A percentile compares a stretch with the other conserved stretches of the same genome.
Conservation (phyloP, 768 basidiomycete species). For the Mycena capillaripes region DNA sequence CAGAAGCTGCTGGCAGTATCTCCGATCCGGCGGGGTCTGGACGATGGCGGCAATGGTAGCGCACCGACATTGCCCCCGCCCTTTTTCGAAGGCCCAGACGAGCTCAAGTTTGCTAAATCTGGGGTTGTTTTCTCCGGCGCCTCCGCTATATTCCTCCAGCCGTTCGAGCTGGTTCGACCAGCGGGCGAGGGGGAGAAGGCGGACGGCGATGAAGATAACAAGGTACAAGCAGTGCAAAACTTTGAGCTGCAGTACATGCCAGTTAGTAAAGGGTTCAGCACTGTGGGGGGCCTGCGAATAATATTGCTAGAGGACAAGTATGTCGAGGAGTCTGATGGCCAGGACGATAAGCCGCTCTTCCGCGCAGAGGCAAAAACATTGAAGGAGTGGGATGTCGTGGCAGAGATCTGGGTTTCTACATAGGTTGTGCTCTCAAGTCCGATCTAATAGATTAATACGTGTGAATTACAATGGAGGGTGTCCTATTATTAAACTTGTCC, state of each 20-base stretch:
- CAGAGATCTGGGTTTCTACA: slow-evolving; percentile 75
- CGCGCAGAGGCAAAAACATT: slow-evolving; percentile 54
- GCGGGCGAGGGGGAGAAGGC: slow-evolving; percentile 7
- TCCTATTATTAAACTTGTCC: slow-evolving; percentile 33
- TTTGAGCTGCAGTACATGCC: slow-evolving; percentile 78
- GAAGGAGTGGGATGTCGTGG: slow-evolving; percentile 80
- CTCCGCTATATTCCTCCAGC: slow-evolving; percentile 63
- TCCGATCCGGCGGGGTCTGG: slow-evolving; percentile 46
- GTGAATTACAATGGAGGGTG: slow-evolving; percentile 31
- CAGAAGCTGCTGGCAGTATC: slow-evolving; percentile 64
- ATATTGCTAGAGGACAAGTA: slow-evolving; percentile 72
- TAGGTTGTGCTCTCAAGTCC: slow-evolving; percentile 16
- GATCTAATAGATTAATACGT: slow-evolving; percentile 15
- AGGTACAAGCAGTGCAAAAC: slow-evolving; percentile 60
- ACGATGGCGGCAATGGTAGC: slow-evolving; percentile 35
- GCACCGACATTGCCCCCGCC: slow-evolving; percentile 57
- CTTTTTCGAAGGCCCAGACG: slow-evolving; percentile 58
- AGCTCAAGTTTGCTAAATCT: slow-evolving; percentile 46
- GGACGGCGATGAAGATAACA: slow-evolving; percentile 40
- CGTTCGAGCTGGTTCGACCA: slow-evolving; percentile 52
- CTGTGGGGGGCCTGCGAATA: slow-evolving; percentile 80
- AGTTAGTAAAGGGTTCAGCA: slow-evolving; percentile 68
- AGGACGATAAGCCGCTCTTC: slow-evolving; percentile 37
- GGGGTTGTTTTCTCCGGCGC: slow-evolving; percentile 64
- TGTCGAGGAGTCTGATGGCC: slow-evolving; percentile 47